These are phyloP conservation scores for Fagopyrum tataricum DNA, from an alignment of 148 eudicot genomes.

Conservation along the genomic window DNA sequence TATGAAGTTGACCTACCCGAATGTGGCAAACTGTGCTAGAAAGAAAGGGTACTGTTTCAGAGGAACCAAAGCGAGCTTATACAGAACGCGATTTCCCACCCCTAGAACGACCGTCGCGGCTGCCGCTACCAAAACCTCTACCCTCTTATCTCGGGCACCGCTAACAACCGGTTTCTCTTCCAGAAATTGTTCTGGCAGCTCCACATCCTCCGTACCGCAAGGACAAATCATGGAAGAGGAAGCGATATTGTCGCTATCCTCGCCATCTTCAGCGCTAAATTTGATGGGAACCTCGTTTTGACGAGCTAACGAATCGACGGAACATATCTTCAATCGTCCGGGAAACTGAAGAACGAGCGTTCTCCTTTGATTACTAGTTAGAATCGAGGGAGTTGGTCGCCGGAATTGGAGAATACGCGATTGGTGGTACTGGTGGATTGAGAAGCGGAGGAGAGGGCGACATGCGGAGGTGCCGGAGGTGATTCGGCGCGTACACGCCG, in stretches of 20 bases:
- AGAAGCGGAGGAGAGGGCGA: neutral
- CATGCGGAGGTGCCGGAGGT: conserved; percentile 12
- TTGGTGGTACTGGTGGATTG: neutral
- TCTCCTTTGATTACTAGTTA: conserved; percentile 1
- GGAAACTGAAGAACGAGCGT: conserved; percentile 14
- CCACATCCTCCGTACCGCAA: conserved; percentile 4
- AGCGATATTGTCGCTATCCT: neutral
- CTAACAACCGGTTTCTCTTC: conserved; percentile 15
- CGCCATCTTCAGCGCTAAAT: conserved; percentile 14
- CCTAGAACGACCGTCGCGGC: conserved; percentile 74
- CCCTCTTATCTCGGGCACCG: conserved; percentile 16
- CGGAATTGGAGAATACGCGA: neutral
- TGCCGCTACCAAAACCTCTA: conserved; percentile 56
- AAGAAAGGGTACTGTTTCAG: conserved; percentile 82
- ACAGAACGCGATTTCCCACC: conserved; percentile 84
- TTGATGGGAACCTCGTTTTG: neutral
- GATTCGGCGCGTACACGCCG: conserved; percentile 19
- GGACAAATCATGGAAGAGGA: neutral
- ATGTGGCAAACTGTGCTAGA: conserved; percentile 94
- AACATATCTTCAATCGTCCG: conserved; percentile 6
- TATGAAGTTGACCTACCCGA: conserved; percentile 49
- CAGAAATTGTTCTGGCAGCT: neutral
- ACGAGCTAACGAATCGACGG: conserved; percentile 19
- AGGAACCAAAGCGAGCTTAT: conserved; percentile 88
- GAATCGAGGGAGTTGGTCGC: neutral